These are phyloP conservation scores for Mycena alexandri DNA, from an alignment of 768 basidiomycete species.

Conservation along the genomic window DNA sequence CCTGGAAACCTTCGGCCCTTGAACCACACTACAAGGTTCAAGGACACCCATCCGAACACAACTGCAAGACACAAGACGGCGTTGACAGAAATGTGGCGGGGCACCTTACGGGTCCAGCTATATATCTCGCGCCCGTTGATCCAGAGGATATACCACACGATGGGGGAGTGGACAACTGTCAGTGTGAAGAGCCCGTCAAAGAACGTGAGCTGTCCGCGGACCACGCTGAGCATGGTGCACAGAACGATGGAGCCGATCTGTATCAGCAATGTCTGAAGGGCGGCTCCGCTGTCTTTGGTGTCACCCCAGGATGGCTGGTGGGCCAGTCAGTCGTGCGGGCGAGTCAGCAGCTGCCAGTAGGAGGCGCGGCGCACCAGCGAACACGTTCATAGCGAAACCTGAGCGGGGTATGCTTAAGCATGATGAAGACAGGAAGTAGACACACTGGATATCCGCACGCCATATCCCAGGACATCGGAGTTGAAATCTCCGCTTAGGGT, in stretches of 20 bases:
- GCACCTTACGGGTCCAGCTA: not conserved
- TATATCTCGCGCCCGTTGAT: not conserved
- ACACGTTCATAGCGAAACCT: too few species aligned
- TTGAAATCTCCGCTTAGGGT: too few species aligned
- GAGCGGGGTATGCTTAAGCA: too few species aligned
- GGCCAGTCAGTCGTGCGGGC: too few species aligned
- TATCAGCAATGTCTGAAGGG: not conserved
- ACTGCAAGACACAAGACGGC: not conserved
- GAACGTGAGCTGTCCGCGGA: constrained; percentile 4
- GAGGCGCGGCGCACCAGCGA: too few species aligned
- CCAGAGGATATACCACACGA: constrained; percentile 11
- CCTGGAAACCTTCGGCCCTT: constrained; percentile 9
- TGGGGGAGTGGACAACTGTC: constrained; percentile 5
- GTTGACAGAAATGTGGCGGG: not conserved
- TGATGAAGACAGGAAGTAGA: too few species aligned
- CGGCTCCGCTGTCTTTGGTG: not conserved
- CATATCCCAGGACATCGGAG: too few species aligned
- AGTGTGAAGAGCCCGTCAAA: constrained; percentile 6
- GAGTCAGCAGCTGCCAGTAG: too few species aligned
- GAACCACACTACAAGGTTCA: constrained; percentile 14
- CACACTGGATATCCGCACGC: too few species aligned
- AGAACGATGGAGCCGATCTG: constrained; percentile 7
- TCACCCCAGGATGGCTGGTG: not conserved
- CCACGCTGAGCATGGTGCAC: not conserved
- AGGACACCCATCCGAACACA: not conserved